phyloP scores from a whole-genome alignment of 2,329 filamentous ascomycete genomes.

The Nothomitra cinnamomea region DNA sequence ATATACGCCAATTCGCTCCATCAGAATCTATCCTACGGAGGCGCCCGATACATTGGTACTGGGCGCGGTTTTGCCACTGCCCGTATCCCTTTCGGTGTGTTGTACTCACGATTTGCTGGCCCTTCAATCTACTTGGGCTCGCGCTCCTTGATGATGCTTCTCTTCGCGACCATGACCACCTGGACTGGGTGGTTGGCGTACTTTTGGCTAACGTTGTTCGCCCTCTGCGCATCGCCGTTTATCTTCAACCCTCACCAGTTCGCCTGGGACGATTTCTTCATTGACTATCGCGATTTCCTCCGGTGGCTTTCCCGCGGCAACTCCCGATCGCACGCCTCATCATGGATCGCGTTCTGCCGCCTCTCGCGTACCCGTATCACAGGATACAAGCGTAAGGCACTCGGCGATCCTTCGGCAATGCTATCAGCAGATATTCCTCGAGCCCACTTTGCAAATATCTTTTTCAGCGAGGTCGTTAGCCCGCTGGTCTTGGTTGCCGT shows the following conservation, averaged over 20 bases:
- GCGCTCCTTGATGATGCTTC: slow-evolving; percentile 77
- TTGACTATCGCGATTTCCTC: slow-evolving; percentile 95
- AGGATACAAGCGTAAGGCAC: slow-evolving; percentile 90
- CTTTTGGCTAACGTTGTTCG: slow-evolving; percentile 90
- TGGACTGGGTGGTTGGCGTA: slow-evolving; percentile 84
- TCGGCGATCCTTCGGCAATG: slow-evolving; percentile 87
- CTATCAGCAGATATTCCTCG: slow-evolving; percentile 82
- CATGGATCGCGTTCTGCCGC: slow-evolving; percentile 95
- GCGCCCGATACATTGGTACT: slow-evolving; percentile 94
- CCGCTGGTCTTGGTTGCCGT: slow-evolving; percentile 66
- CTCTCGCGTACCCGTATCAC: slow-evolving; percentile 89
- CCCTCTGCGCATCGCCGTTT: slow-evolving; percentile 83
- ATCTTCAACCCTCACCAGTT: slow-evolving; percentile 98
- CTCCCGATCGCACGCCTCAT: slow-evolving; percentile 88
- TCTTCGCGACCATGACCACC: slow-evolving; percentile 81
- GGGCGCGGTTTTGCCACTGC: slow-evolving; percentile 99
- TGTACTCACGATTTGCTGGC: slow-evolving; percentile 95
- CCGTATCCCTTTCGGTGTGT: slow-evolving; percentile 89
- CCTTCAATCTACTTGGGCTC: slow-evolving; percentile 93
- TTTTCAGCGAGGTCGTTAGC: slow-evolving; percentile 78
- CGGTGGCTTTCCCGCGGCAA: slow-evolving; percentile 96
- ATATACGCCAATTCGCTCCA: slow-evolving; percentile 96
- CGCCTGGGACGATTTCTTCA: slow-evolving; percentile 98
- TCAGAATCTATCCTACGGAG: slow-evolving; percentile 87
- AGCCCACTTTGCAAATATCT: slow-evolving; percentile 75